These are phyloP conservation scores for Thozetella sp. DNA, from an alignment of 495 filamentous ascomycete species.

Conservation along the genomic window DNA sequence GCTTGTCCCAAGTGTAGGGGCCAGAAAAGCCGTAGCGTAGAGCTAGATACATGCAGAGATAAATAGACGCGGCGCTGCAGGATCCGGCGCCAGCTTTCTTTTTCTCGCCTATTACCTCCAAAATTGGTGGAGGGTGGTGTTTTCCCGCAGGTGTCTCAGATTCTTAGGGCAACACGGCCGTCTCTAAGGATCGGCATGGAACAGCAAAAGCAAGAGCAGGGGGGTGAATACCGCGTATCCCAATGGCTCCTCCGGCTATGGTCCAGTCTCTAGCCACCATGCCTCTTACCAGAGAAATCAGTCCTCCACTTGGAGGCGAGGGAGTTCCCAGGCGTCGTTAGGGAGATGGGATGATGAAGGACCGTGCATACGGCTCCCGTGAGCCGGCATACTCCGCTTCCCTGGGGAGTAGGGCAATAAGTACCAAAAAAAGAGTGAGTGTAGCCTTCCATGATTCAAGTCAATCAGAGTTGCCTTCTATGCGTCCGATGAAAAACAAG, in stretches of 20 bases:
- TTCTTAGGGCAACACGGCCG: neutral
- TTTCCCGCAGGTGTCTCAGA: neutral
- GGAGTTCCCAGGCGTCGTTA: neutral
- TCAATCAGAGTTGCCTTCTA: conserved; percentile 95
- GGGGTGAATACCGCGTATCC: neutral
- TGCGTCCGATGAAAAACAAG: conserved; percentile 98
- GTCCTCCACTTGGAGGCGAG: too few relatives aligned
- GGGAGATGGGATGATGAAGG: neutral
- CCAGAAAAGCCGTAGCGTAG: too few relatives aligned
- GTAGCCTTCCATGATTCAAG: conserved; percentile 33
- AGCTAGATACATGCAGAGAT: too few relatives aligned
- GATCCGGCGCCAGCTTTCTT: too few relatives aligned
- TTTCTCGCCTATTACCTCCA: too few relatives aligned
- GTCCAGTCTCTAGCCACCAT: too few relatives aligned
- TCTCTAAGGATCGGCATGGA: neutral
- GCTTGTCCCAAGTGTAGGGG: too few relatives aligned
- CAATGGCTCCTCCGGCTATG: too few relatives aligned
- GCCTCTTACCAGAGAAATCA: neutral
- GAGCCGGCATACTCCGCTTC: too few relatives aligned
- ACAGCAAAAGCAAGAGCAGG: neutral
- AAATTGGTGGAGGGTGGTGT: too few relatives aligned
- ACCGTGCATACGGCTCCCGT: neutral
- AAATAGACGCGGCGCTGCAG: too few relatives aligned
- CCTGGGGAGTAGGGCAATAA: too few relatives aligned
- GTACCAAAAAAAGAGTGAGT: neutral